Evolutionary conservation across 805 yeast genomes (phyloP), one percentile per base, ranked within the genome.

Genomic region (Candida railenensis): DNA sequence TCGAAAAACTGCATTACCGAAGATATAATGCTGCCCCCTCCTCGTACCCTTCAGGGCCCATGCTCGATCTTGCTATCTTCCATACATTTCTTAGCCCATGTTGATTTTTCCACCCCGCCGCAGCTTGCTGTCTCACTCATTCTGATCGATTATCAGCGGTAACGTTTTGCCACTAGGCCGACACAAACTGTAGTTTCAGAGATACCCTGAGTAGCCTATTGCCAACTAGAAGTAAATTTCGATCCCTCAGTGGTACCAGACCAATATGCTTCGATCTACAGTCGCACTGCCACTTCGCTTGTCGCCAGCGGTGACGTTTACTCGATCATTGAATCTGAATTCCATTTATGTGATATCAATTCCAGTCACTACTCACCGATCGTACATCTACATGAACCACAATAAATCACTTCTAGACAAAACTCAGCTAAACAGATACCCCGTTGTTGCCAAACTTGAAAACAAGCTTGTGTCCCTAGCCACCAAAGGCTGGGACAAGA

Each of bases 301-400:
- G 5, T 11, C 30, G 30, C 30, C 30, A 11, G 11, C 30, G 11
- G 5, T 25, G 30, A 25, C 30, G 9, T 11, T 7, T 11, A 25
- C 30, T 25, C 30, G 30, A 11, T 25, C 9, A 11, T 25, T 25
- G 30, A 28, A 39, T 57, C 62, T 58, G 37, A 68, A 76, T 44
- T 73, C 81, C 3, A 81, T 87, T 53, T 80, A 85, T 53, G 63
- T 91, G 25, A 66, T 87, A 11, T 78, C 89, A 2, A 68, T 89
- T 3, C 97, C 97, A 4, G 70, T 90, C 22, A 83, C 92, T 4
- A 69, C 80, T 2, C 61, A 71, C 43, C 76, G 77, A 48, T 75
- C 87, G 3, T 85, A 80, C 61, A 63, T 90, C 21, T 83, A 83
- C 59, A 87, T 89, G 66, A 86, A 85, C 62, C 83, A 82, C 55